phyloP scores from a whole-genome alignment of 305 asterid genomes.

The Fraxinus nigra region DNA sequence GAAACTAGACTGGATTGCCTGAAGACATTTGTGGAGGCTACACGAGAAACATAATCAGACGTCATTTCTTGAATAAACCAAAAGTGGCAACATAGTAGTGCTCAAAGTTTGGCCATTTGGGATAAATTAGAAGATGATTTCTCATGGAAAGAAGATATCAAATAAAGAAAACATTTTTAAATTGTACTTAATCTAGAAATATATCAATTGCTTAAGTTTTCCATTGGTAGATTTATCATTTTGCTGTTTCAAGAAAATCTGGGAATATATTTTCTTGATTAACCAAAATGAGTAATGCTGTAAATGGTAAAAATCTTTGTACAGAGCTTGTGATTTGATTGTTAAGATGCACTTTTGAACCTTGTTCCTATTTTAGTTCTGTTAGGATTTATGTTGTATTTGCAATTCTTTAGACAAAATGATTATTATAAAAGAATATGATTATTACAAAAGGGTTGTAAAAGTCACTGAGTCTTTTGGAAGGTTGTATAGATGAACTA shows the following conservation, averaged over 20 bases:
- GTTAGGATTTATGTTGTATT: no score
- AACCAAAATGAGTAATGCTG: neutral
- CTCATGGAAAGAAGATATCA: neutral
- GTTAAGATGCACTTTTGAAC: neutral
- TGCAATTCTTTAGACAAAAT: no score
- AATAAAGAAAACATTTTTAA: neutral
- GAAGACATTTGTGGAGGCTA: constrained; percentile 52
- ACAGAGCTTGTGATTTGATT: neutral
- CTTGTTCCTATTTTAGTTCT: neutral
- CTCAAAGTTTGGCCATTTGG: neutral
- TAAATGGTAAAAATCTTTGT: neutral
- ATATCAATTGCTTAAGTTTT: neutral
- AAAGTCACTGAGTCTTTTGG: no score
- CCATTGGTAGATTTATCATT: constrained; percentile 8
- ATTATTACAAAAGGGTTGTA: no score
- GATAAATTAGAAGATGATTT: neutral
- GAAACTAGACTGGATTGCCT: constrained; percentile 62
- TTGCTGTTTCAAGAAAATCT: constrained; percentile 2
- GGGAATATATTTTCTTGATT: neutral
- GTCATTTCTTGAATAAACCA: neutral
- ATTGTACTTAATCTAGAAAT: neutral
- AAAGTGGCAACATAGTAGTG: neutral
- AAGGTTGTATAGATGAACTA: no score
- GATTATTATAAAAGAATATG: no score
- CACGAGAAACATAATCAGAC: constrained; percentile 19